phyloP scores from a whole-genome alignment of 768 basidiomycete genomes.

The Lepiota brunneoincarnata region DNA sequence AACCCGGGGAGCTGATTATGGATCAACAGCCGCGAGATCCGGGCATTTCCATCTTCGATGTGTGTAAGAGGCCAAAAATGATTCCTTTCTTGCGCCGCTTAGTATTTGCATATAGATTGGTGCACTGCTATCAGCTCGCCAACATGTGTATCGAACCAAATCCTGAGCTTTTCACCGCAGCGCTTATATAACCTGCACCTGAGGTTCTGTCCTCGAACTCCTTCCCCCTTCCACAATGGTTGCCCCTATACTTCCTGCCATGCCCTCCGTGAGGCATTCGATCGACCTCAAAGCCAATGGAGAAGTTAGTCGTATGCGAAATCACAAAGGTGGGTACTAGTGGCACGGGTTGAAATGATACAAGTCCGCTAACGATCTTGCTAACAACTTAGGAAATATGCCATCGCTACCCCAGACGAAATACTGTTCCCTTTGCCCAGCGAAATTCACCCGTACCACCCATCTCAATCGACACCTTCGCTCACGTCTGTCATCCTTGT shows the following conservation, averaged over 20 bases:
- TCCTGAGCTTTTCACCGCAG: constrained; percentile 12
- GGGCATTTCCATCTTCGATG: constrained; percentile 1
- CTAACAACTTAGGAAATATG: constrained; percentile 56
- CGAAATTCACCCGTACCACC: constrained; percentile 72
- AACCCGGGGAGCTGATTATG: constrained; percentile 7
- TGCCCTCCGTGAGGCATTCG: constrained; percentile 24
- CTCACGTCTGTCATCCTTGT: constrained; percentile 50
- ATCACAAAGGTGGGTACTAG: constrained; percentile 34
- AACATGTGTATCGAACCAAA: constrained; percentile 15
- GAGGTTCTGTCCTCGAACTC: constrained; percentile 16
- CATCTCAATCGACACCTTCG: constrained; percentile 73
- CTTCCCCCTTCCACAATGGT: constrained; percentile 26
- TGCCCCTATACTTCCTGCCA: constrained; percentile 24
- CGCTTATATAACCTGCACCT: constrained; percentile 15
- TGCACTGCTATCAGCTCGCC: background rate
- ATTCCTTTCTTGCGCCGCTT: constrained; percentile 11
- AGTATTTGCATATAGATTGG: background rate
- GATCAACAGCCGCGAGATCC: constrained; percentile 5
- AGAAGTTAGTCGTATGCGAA: constrained; percentile 40
- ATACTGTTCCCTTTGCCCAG: constrained; percentile 64
- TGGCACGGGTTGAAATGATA: constrained; percentile 16
- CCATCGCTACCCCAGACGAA: constrained; percentile 73
- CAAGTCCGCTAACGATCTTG: constrained; percentile 37
- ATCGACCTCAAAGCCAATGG: constrained; percentile 41
- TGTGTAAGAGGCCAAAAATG: background rate